Percentiles rank a stretch among this genome's conserved stretches.
Conservation (phyloP, 257 asterid species). For the Lavandula angustifolia region DNA sequence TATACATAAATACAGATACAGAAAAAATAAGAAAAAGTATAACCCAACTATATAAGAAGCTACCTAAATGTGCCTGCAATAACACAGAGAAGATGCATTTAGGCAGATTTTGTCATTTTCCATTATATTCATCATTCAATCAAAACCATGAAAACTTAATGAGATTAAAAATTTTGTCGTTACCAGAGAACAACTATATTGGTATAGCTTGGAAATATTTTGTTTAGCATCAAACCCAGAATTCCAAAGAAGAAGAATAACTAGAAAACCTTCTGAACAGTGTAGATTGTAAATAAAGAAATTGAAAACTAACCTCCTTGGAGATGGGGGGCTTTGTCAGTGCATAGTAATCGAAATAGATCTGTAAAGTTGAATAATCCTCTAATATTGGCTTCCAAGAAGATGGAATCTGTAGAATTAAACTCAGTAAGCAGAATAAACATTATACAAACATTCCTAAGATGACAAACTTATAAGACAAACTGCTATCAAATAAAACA, state of each 20-base stretch:
- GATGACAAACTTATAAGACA: slow-evolving; percentile 12
- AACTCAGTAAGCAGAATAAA: slow-evolving; percentile 27
- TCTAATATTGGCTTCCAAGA: slow-evolving; percentile 87
- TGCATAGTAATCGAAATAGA: slow-evolving; percentile 89
- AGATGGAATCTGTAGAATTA: slow-evolving; percentile 71
- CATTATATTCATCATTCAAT: neutral
- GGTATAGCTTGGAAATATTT: slow-evolving; percentile 7
- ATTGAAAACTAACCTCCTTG: slow-evolving; percentile 70
- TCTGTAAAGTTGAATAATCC: slow-evolving; percentile 81
- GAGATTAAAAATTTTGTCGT: neutral
- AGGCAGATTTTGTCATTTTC: slow-evolving; percentile 14
- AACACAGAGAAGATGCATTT: neutral
- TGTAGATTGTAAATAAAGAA: slow-evolving; percentile 22
- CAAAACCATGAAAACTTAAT: slow-evolving; percentile 7
- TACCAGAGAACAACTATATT: neutral
- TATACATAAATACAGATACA: no score
- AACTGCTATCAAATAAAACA: slow-evolving; percentile 9
- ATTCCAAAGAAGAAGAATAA: neutral
- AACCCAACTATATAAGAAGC: no score
- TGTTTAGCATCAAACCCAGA: slow-evolving; percentile 7
- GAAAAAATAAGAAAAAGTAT: neutral
- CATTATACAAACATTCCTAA: slow-evolving; percentile 25
- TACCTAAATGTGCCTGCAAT: neutral
- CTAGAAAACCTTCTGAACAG: slow-evolving; percentile 9
- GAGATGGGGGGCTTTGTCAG: slow-evolving; percentile 78